Base-by-base conservation (phyloP, 176 grass and related monocot species). In the Themeda triandra region DNA sequence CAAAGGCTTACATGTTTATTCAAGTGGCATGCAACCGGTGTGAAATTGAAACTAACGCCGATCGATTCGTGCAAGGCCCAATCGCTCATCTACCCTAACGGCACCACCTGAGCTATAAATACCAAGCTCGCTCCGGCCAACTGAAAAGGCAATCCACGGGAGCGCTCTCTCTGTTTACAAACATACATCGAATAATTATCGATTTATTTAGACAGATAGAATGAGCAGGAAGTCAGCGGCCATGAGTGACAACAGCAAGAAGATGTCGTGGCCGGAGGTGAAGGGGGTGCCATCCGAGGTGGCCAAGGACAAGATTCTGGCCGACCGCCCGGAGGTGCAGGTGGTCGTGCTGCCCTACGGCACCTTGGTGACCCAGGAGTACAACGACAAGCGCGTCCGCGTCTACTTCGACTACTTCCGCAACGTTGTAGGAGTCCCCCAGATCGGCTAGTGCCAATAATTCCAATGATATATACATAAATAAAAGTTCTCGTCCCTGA, bases 251-350 rank as follows among this genome's bases (percentile, higher is more conserved):
- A 49, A 44, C 59, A 35, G 9, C 10, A 78, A 88, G 54, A 88
- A 88, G 42, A 71, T 53, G 39, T 62, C 79, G 5, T 88, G 86
- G 86, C 80, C 86, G 35, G 86, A 92, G 83, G 23, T 74, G 79
- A 5, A 79, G 39, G 29, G 83, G 37, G 11, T 17, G 78, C 79
- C 80, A 44, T 69, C 37, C 2, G 62, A 46, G 73, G 79, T 12
- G 21, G 79, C 86, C 2, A 82, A 87, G 86, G 29, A 36, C 6
- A 82, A 77, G 79, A 87, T 87, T 73, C 64, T 77, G 2, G 8
- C 5, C 4, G 79, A 87, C 71, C 79, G 71, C 4, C 49, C 86
- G 49, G 79, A 82, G 23, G 72, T 87, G 29, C 14, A 65, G 24
- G 80, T 86, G 23, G 2, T 28, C 42, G 49, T 82, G 19, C 18